Base-by-base conservation (phyloP, 805 yeast genomes). In the Ogataea glucozyma region DNA sequence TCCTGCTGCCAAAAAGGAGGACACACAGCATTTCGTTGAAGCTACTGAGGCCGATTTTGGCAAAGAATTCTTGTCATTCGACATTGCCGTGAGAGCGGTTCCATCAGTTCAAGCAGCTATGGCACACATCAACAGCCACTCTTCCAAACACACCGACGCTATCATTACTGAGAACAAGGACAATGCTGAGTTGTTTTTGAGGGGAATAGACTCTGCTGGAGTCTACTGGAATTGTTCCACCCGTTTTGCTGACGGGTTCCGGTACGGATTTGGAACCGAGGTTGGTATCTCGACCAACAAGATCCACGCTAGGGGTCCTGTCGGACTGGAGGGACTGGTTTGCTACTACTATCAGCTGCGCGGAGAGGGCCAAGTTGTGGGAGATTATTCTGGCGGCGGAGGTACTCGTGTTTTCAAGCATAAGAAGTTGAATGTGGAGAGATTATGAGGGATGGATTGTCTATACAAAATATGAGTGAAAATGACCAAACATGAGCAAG, bases 211-310 rank as follows among this genome's bases (percentile, higher is more conserved):
- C 64, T 87, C 97, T 2, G 85, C 98, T 1, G 97, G 97, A 44
- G 96, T 93, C 10, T 93, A 88, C 70, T 91, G 98, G 98, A 93
- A 93, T 61, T 91, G 95, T 38, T 86, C 96, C 16, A 88, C 98
- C 7, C 75, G 99, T 60, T 93, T 93, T 69, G 98, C 99, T 6
- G 99, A 93, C 65, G 99, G 99, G 3, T 93, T 88, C 75, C 78
- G 99, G 62, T 93, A 91, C 60, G 99, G 99, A 0, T 93, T 95
- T 62, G 99, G 99, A 40, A 85, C 99, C 5, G 99, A 93, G 65
- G 99, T 93, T 13, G 99, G 99, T 26, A 91, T 93, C 46, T 85
- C 96, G 37, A 93, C 99, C 33, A 90, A 91, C 61, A 93, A 93
- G 65, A 88, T 93, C 49, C 99, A 93, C 62, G 96, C 99, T 8